phyloP scores from a whole-genome alignment of 164 flowering plant genomes.

The Piper betle region DNA sequence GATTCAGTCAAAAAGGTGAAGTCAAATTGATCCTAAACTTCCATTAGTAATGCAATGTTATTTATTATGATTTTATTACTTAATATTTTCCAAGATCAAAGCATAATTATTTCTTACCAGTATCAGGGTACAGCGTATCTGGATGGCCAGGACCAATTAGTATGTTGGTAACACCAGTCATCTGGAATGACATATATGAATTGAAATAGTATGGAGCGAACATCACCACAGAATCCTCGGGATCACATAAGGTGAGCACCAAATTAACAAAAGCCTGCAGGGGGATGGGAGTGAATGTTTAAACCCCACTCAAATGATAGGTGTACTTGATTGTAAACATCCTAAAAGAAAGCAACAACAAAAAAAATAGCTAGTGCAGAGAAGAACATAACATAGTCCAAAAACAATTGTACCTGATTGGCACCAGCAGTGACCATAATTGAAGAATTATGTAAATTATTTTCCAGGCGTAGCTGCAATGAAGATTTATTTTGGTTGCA shows the following conservation, averaged over 20 bases:
- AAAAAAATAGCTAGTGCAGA: not conserved
- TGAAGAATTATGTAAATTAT: conserved; percentile 69
- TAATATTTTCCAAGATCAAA: too few species aligned
- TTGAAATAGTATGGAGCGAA: conserved; percentile 99
- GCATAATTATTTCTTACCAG: conserved; percentile 36
- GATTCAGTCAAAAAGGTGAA: not conserved
- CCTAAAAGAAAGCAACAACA: not conserved
- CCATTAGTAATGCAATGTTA: too few species aligned
- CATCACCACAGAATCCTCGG: conserved; percentile 91
- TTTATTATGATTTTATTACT: too few species aligned
- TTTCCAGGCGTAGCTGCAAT: conserved; percentile 65
- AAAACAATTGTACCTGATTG: conserved; percentile 57
- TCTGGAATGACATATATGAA: conserved; percentile 94
- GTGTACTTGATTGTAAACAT: not conserved
- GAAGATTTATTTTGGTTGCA: not conserved
- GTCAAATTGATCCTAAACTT: too few species aligned
- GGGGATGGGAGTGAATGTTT: not conserved
- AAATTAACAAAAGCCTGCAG: conserved; percentile 91
- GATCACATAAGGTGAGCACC: conserved; percentile 86
- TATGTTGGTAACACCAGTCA: conserved; percentile 91
- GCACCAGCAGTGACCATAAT: conserved; percentile 99
- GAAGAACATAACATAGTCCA: not conserved
- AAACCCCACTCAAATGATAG: not conserved
- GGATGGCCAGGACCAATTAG: conserved; percentile 82
- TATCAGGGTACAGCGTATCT: conserved; percentile 83